These are phyloP conservation scores for Epichloe typhina DNA, from an alignment of 2,329 filamentous ascomycete genomes.

Conservation along the genomic window DNA sequence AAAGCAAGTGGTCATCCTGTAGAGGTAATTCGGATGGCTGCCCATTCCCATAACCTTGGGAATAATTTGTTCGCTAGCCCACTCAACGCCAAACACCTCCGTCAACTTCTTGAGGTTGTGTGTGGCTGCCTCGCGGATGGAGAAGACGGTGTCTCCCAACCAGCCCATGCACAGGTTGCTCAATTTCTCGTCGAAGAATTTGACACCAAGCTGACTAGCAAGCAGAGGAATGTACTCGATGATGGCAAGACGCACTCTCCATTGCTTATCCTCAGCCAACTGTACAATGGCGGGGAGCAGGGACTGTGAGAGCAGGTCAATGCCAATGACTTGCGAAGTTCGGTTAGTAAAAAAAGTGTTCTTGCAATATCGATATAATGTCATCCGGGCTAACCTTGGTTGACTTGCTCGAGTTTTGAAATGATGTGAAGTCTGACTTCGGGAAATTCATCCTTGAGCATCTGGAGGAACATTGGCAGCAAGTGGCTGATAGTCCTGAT, in stretches of 20 bases:
- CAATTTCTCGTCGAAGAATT: conserved; percentile 97
- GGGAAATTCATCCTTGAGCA: conserved; percentile 98
- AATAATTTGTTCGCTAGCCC: conserved; percentile 93
- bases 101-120: conserved; percentile 97
- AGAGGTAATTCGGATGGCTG: conserved; percentile 94
- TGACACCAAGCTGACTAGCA: conserved; percentile 85
- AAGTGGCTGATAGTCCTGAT: conserved; percentile 88
- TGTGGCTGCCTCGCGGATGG: conserved; percentile 92
- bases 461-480: conserved; percentile 95
- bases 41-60: conserved; percentile 99
- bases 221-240: conserved; percentile 98
- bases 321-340: conserved; percentile 70
- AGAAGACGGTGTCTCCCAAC: conserved; percentile 97
- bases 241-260: conserved; percentile 93
- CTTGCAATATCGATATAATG: not conserved
- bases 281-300: conserved; percentile 95
- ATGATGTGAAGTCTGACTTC: conserved; percentile 98
- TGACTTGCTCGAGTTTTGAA: conserved; percentile 97
- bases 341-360: not conserved
- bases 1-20: conserved; percentile 99
- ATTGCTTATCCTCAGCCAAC: conserved; percentile 97
- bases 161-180: conserved; percentile 95
- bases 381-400: conserved; percentile 54
- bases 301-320: conserved; percentile 90
- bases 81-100: conserved; percentile 95